Conservation (phyloP, 768 basidiomycete species). For the Pulveroboletus sp. region DNA sequence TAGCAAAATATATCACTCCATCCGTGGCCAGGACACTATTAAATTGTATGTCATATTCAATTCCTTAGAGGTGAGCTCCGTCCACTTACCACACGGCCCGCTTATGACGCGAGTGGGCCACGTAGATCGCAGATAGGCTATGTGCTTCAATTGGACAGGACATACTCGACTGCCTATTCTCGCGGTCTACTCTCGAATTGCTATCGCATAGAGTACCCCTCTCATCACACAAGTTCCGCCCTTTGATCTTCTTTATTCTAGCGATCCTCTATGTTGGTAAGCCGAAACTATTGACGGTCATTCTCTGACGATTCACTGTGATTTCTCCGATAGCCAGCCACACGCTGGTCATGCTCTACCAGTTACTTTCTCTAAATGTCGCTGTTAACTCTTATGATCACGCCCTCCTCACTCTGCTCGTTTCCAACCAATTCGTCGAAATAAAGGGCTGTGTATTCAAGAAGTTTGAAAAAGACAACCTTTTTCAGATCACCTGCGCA, state of each 20-base stretch:
- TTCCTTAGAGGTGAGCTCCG: constrained; percentile 80
- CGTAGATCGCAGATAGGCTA: constrained; percentile 87
- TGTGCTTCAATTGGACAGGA: constrained; percentile 98
- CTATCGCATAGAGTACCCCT: constrained; percentile 60
- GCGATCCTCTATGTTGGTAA: constrained; percentile 80
- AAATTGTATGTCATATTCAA: constrained; percentile 99
- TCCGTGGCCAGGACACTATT: constrained; percentile 97
- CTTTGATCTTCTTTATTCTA: constrained; percentile 79
- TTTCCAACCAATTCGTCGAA: constrained; percentile 98
- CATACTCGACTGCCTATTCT: constrained; percentile 93
- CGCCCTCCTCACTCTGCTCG: constrained; percentile 85
- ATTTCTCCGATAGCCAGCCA: constrained; percentile 60
- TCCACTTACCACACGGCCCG: not conserved
- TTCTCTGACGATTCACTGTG: not conserved
- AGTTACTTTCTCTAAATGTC: constrained; percentile 91
- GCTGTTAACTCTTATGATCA: constrained; percentile 98
- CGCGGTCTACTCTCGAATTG: constrained; percentile 79
- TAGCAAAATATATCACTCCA: constrained; percentile 96
- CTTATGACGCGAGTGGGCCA: not conserved
- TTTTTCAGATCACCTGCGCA: constrained; percentile 98
- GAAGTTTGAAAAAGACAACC: constrained; percentile 97
- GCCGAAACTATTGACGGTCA: constrained; percentile 18
- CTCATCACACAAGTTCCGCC: constrained; percentile 65
- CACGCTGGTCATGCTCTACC: constrained; percentile 92
- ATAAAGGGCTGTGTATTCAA: constrained; percentile 99